phyloP scores from a whole-genome alignment of 2,329 filamentous ascomycete species.

The Calycina marina region DNA sequence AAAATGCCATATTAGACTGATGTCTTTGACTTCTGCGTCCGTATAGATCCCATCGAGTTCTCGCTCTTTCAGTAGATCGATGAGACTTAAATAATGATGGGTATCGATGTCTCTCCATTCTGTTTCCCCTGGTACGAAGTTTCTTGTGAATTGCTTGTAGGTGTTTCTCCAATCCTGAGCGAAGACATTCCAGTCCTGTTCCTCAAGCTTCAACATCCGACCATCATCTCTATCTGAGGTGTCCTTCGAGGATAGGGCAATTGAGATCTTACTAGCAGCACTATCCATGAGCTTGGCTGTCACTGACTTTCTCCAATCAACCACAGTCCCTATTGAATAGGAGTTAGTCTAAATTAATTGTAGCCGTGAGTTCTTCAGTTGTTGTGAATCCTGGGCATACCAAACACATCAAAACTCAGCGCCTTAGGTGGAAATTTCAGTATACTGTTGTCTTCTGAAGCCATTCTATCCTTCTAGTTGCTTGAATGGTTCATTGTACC shows the following conservation, averaged over 20 bases:
- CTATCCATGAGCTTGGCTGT: constrained; percentile 39
- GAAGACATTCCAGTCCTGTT: constrained; percentile 46
- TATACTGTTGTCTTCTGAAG: constrained; percentile 11
- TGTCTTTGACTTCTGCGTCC: constrained; percentile 44
- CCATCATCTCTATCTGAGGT: constrained; percentile 32
- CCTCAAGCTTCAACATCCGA: constrained; percentile 34
- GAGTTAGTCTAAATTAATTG: too few species aligned
- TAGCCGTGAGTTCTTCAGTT: background rate
- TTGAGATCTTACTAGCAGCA: constrained; percentile 31
- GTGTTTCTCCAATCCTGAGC: constrained; percentile 55
- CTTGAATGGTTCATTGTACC: too few species aligned
- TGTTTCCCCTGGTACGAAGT: constrained; percentile 31
- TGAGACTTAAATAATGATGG: constrained; percentile 51
- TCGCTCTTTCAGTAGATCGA: constrained; percentile 40
- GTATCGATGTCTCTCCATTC: constrained; percentile 57
- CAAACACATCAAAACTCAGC: constrained; percentile 64
- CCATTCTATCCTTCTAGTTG: constrained; percentile 5
- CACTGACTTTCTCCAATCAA: constrained; percentile 62
- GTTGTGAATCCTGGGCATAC: too few species aligned
- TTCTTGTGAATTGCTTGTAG: constrained; percentile 45
- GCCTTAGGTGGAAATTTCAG: constrained; percentile 30
- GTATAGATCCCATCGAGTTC: constrained; percentile 43
- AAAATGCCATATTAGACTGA: constrained; percentile 59
- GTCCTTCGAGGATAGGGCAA: constrained; percentile 30
- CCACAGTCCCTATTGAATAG: constrained; percentile 1